Base-by-base conservation (phyloP, 805 yeast genomes). In the Dipodascus albidus region DNA sequence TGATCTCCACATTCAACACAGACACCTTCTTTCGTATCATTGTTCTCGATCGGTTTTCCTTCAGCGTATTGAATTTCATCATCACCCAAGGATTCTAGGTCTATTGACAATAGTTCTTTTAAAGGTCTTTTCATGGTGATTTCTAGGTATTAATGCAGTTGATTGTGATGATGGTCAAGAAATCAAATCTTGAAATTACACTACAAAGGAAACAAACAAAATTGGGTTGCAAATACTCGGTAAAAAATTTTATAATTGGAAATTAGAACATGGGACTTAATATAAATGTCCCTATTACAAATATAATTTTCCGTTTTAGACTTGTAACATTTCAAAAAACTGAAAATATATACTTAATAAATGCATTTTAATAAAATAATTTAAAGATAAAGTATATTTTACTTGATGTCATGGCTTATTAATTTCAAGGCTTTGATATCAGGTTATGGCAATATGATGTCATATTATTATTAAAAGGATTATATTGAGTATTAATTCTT, bases 1-100 rank as follows among this genome's bases (percentile, higher is more conserved):
- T 82, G 86, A 62, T 84, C 87, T 38, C 77, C 77, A 64, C 93
- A 85, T 58, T 85, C 91, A 17, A 80, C 74, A 65, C 93, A 85
- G 47, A 76, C 17, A 38, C 44, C 44, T 38, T 38, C 44, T 14
- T n/a, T 38, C 15, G 9, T 38, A 11, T 38, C 44, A n/a, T 4
- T 38, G 20, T 38, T 4, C 44, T 38, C 44, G 20, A 38, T 38
- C 20, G 44, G 44, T 14, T 38, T 38, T 38, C n/a, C 44, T 38
- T 38, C 44, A 4, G 20, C 44, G n/a, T 38, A 38, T 17, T 38
- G 44, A 38, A 38, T 38, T 19, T 38, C 44, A 6, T 38, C 44
- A 14, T 38, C 44, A 4, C 44, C 44, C 44, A 38, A 38, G 20
- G 4, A 11, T 17, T 38, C 44, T 3, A 53, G 68, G 62, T 58